Percentiles rank a stretch among this genome's conserved stretches.
Evolutionary conservation across 768 basidiomycete species (phyloP).

Genomic region (Baorangia bicolor): DNA sequence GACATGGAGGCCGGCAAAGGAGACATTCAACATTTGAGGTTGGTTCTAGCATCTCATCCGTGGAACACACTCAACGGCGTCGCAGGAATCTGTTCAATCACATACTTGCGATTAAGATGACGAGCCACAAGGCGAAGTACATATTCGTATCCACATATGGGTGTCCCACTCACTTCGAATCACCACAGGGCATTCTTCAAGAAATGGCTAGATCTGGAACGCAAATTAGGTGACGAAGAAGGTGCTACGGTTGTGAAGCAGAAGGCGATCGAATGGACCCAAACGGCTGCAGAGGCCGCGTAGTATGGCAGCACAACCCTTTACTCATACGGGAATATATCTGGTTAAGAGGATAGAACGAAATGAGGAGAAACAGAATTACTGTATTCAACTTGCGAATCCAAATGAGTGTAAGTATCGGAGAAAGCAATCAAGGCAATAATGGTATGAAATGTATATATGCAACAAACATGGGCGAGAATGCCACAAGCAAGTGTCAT

Average conservation of each 20-base stretch:
- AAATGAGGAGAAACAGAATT: conserved; percentile 35
- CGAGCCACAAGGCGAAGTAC: conserved; percentile 93
- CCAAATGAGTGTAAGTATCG: conserved; percentile 55
- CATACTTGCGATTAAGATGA: conserved; percentile 81
- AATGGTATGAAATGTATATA: conserved; percentile 38
- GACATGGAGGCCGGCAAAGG: conserved; percentile 88
- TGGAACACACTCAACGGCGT: not conserved
- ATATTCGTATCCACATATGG: conserved; percentile 28
- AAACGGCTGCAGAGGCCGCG: conserved; percentile 42
- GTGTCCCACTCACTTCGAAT: conserved; percentile 11
- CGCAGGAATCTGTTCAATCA: conserved; percentile 86
- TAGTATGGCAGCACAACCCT: conserved; percentile 15
- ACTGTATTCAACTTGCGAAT: conserved; percentile 42
- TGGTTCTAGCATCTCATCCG: conserved; percentile 14
- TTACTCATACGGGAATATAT: conserved; percentile 37
- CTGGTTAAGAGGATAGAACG: conserved; percentile 31
- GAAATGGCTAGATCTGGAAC: conserved; percentile 92
- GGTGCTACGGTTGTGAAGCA: conserved; percentile 80
- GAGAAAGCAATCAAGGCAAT: conserved; percentile 36
- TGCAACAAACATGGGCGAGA: conserved; percentile 23
- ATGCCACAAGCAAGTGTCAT: conserved; percentile 30
- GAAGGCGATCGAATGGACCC: conserved; percentile 92
- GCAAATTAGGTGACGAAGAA: conserved; percentile 81
- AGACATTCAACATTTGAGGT: conserved; percentile 81
- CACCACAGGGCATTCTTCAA: conserved; percentile 84